Evolutionary conservation across 2,329 filamentous ascomycete species (phyloP).

Genomic region (Talaromyces sp.): DNA sequence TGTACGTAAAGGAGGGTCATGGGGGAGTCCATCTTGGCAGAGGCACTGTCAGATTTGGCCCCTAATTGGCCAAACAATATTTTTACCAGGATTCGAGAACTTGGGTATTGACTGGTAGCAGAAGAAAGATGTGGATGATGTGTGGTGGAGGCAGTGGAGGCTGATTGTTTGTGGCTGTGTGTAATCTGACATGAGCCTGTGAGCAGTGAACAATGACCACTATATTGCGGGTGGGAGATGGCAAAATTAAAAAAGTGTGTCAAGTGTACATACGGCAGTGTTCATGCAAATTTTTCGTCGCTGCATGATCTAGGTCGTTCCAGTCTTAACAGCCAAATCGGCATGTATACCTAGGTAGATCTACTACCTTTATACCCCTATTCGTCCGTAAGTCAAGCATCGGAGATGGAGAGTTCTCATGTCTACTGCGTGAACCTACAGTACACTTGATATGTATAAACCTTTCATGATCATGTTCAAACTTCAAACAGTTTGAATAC

Average conservation of each 20-base stretch:
- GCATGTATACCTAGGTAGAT: neutral
- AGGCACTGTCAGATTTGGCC: neutral
- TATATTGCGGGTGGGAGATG: neutral
- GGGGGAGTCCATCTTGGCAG: neutral
- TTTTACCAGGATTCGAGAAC: neutral
- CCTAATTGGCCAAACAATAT: neutral
- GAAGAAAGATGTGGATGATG: neutral
- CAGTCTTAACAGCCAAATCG: neutral
- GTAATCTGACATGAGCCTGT: neutral
- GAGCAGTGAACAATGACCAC: neutral
- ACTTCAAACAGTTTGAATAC: neutral
- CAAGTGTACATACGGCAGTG: neutral
- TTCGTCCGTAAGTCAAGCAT: neutral
- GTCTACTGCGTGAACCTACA: neutral
- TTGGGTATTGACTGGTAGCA: neutral
- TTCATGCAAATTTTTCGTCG: neutral
- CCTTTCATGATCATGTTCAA: neutral
- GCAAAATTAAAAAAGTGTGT: neutral
- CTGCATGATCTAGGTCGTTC: neutral
- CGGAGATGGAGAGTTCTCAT: neutral
- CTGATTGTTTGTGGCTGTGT: slow-evolving; percentile 4
- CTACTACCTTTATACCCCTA: neutral
- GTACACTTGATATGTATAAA: neutral
- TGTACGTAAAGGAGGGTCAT: neutral
- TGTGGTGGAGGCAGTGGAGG: neutral